phyloP scores from a whole-genome alignment of 305 asterid species.

The Rubia peregrina region DNA sequence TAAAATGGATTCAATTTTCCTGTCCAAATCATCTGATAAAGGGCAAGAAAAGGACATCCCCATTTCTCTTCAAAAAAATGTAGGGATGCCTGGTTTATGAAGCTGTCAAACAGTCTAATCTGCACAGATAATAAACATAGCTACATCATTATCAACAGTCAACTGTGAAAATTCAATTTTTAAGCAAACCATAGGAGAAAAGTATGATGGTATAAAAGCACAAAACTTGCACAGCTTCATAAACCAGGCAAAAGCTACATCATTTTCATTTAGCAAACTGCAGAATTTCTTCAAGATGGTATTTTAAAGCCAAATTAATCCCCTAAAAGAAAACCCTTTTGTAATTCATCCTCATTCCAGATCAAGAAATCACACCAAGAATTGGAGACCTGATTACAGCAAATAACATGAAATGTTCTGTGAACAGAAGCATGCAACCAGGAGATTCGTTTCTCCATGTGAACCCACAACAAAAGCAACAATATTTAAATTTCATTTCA shows the following conservation, averaged over 20 bases:
- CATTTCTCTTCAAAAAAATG: slow-evolving; percentile 34
- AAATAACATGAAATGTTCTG: not conserved
- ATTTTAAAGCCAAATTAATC: not conserved
- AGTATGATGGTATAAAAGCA: not conserved
- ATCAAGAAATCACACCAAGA: not conserved
- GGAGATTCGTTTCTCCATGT: not conserved
- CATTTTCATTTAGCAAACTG: not conserved
- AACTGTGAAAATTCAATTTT: not conserved
- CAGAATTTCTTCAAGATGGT: not conserved
- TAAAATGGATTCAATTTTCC: slow-evolving; percentile 30
- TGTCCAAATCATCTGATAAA: slow-evolving; percentile 39
- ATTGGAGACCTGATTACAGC: not conserved
- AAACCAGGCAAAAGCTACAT: not conserved
- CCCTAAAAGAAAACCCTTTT: not conserved
- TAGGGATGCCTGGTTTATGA: slow-evolving; percentile 14
- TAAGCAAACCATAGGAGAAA: not conserved
- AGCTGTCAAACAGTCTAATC: slow-evolving; percentile 1
- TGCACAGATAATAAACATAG: slow-evolving; percentile 6
- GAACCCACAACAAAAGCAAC: not conserved
- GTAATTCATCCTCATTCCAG: not conserved
- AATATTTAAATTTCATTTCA: not conserved
- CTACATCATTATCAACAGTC: not conserved
- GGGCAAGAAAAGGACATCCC: slow-evolving; percentile 44
- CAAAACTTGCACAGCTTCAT: too few relatives aligned
- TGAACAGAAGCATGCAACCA: not conserved